Evolutionary conservation across 345 rosid genomes (phyloP).

Genomic region (Hibiscus trionum): DNA sequence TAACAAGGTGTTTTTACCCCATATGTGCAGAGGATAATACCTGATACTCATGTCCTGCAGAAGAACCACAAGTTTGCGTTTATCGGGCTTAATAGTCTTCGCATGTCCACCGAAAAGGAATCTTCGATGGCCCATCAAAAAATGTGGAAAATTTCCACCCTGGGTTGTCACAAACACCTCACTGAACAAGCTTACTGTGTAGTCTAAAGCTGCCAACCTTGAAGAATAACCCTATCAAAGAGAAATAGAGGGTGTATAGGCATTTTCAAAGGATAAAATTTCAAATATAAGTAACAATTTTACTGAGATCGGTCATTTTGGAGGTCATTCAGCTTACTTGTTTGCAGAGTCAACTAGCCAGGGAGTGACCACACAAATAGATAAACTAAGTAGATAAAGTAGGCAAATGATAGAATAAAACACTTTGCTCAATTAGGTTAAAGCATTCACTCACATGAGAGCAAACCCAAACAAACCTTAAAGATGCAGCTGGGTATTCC

Average conservation of each 20-base stretch:
- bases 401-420: too few relatives aligned
- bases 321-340: background rate
- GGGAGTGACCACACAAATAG: background rate
- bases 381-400: too few relatives aligned
- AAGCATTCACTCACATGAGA: too few relatives aligned
- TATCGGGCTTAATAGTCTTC: conserved; percentile 51
- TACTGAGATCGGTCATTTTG: background rate
- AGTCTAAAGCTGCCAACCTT: conserved; percentile 97
- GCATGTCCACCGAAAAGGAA: conserved; percentile 83
- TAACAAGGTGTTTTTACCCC: background rate
- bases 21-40: conserved; percentile 28
- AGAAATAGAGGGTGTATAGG: conserved; percentile 7
- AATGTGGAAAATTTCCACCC: conserved; percentile 95
- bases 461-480: too few relatives aligned
- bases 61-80: conserved; percentile 64
- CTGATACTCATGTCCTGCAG: conserved; percentile 71
- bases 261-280: background rate
- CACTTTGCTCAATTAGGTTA: background rate
- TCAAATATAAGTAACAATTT: background rate
- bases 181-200: conserved; percentile 75
- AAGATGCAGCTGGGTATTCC: too few relatives aligned
- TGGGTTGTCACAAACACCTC: conserved; percentile 92
- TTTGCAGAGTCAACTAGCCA: background rate
- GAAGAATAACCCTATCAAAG: conserved; percentile 68
- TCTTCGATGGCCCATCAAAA: conserved; percentile 91